phyloP scores from a whole-genome alignment of 768 basidiomycete genomes.

The Tricholoma flavovirens region DNA sequence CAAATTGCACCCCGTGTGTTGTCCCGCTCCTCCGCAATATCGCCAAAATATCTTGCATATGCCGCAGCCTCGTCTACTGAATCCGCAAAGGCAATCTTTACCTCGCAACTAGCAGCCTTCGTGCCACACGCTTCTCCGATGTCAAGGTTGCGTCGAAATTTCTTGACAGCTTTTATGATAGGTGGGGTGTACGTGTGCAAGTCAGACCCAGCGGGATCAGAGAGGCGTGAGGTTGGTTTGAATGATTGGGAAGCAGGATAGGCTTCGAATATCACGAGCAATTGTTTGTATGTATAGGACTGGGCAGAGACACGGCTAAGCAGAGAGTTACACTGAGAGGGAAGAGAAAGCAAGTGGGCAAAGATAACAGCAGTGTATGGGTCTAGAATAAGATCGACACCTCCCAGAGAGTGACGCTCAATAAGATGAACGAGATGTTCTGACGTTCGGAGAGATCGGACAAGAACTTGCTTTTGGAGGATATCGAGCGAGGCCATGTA shows the following conservation, averaged over 20 bases:
- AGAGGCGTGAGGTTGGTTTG: constrained; percentile 12
- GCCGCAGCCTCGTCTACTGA: constrained; percentile 52
- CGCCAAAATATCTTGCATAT: constrained; percentile 51
- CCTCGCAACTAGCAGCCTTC: constrained; percentile 35
- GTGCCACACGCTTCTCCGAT: constrained; percentile 57
- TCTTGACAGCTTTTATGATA: constrained; percentile 63
- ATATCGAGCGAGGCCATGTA: constrained; percentile 68
- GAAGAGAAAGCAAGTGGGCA: constrained; percentile 39
- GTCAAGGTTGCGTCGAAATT: constrained; percentile 54
- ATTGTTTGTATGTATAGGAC: constrained; percentile 56
- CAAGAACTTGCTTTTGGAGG: constrained; percentile 61
- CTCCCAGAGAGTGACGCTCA: constrained; percentile 57
- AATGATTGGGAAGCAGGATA: constrained; percentile 45
- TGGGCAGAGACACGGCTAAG: constrained; percentile 38
- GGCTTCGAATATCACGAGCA: constrained; percentile 64
- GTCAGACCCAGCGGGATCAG: neutral
- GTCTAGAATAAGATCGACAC: constrained; percentile 65
- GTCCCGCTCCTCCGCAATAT: constrained; percentile 45
- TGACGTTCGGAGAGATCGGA: constrained; percentile 41
- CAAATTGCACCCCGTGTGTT: constrained; percentile 41
- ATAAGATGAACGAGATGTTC: constrained; percentile 49
- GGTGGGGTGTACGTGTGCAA: constrained; percentile 58
- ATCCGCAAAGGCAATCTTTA: constrained; percentile 61
- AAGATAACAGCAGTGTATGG: constrained; percentile 54
- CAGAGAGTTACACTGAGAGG: constrained; percentile 42